Evolutionary conservation across 805 yeast species (phyloP).

Genomic region (Metschnikowia koreensis): DNA sequence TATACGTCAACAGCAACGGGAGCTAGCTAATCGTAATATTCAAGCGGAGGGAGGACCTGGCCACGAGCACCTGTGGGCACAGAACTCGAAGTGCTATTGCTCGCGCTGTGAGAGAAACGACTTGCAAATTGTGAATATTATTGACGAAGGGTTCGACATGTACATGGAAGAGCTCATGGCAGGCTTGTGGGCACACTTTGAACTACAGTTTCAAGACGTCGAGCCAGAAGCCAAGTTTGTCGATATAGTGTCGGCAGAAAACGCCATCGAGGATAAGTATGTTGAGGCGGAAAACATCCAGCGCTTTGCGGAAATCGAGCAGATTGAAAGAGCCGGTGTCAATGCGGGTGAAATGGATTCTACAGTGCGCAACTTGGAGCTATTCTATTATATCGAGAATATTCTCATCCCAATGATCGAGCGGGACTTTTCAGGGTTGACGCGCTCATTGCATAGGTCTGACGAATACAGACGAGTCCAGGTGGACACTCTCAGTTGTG

Average conservation of each 20-base stretch:
- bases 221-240: constrained; percentile 4
- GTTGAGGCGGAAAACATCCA: constrained; percentile 3
- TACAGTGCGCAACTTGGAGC: constrained; percentile 10
- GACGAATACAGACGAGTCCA: constrained; percentile 1
- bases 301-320: constrained; percentile 10
- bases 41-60: constrained; percentile 6
- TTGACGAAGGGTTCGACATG: constrained; percentile 34
- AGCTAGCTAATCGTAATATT: constrained; percentile 1
- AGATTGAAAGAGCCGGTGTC: constrained; percentile 6
- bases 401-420: constrained; percentile 7
- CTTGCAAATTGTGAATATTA: constrained; percentile 42
- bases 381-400: constrained; percentile 9
- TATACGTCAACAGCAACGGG: constrained; percentile 37
- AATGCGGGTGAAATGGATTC: constrained; percentile 7
- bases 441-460: background rate
- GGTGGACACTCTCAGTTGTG: constrained; percentile 8
- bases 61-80: constrained; percentile 9
- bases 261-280: background rate
- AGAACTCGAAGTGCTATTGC: constrained; percentile 54
- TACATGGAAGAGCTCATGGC: constrained; percentile 9
- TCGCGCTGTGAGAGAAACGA: constrained; percentile 75
- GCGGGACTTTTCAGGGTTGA: background rate
- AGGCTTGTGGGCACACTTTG: constrained; percentile 10
- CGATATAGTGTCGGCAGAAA: constrained; percentile 5
- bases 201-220: constrained; percentile 8